phyloP scores from a whole-genome alignment of 306 rosid genomes.

The Acmispon strigosus region DNA sequence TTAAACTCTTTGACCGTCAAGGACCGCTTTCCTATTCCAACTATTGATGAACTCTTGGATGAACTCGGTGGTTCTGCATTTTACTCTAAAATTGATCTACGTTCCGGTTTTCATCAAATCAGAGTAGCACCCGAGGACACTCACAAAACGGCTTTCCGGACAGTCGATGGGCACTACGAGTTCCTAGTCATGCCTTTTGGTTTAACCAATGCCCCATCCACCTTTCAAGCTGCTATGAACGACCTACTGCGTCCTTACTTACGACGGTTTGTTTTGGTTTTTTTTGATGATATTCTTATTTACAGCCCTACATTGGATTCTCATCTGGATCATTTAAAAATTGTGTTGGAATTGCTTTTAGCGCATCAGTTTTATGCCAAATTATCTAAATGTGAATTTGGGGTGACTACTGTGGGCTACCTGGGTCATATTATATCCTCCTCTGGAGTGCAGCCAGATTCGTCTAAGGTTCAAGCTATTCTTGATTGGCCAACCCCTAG shows the following conservation, averaged over 20 bases:
- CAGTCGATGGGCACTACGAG: not conserved
- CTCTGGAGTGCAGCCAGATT: no score
- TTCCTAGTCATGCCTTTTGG: not conserved
- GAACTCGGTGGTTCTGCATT: not conserved
- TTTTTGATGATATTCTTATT: no score
- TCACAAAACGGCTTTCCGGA: not conserved
- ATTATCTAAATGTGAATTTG: no score
- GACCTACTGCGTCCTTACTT: not conserved
- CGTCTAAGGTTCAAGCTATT: no score
- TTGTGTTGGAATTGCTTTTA: no score
- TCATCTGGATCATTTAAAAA: no score
- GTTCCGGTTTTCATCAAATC: not conserved
- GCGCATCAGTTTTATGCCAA: no score
- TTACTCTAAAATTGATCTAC: not conserved
- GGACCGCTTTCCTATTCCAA: not conserved
- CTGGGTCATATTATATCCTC: no score
- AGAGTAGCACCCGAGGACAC: not conserved
- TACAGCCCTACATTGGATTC: no score
- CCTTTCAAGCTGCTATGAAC: not conserved
- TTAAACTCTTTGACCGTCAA: not conserved
- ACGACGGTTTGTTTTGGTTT: no score
- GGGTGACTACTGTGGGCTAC: no score
- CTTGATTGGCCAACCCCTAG: no score
- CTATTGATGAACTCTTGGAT: not conserved
- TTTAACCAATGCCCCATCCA: not conserved